Evolutionary conservation across 441 rosid species (phyloP).

Genomic region (Adansonia rubrostipa): DNA sequence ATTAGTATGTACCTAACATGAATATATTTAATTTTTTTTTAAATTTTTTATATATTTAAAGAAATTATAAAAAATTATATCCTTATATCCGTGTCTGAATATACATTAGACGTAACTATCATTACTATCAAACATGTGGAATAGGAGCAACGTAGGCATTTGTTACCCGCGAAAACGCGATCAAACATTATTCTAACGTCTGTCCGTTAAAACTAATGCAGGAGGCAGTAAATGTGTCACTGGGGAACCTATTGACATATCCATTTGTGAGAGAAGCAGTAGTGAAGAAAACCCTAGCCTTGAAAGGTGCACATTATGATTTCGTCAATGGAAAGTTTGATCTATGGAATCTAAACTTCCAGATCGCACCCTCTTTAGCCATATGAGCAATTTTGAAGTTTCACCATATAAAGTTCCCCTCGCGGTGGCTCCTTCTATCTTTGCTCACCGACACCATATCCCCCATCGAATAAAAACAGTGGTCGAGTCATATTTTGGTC

Average conservation of each 20-base stretch:
- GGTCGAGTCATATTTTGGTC: not conserved
- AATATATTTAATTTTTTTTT: no score
- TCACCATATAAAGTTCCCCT: no score
- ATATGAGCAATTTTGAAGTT: conserved; percentile 31
- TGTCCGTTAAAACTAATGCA: conserved; percentile 34
- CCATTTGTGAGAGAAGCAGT: conserved; percentile 83
- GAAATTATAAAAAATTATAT: no score
- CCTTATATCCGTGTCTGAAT: no score
- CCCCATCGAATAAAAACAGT: not conserved
- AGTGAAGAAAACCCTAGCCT: conserved; percentile 49
- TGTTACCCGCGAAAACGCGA: not conserved
- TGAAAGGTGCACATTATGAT: conserved; percentile 89
- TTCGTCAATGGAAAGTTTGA: conserved; percentile 74
- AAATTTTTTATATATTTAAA: no score
- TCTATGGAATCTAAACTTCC: conserved; percentile 84
- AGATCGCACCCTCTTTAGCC: conserved; percentile 46
- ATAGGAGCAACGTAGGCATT: no score
- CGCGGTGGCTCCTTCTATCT: no score
- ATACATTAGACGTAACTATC: no score
- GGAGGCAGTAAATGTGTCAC: conserved; percentile 94
- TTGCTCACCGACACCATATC: no score
- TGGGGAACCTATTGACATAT: conserved; percentile 85
- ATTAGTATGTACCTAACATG: no score
- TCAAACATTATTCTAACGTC: not conserved
- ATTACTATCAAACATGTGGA: no score